Conservation (phyloP, 2,329 filamentous ascomycete species). For the Xylaria sp. region DNA sequence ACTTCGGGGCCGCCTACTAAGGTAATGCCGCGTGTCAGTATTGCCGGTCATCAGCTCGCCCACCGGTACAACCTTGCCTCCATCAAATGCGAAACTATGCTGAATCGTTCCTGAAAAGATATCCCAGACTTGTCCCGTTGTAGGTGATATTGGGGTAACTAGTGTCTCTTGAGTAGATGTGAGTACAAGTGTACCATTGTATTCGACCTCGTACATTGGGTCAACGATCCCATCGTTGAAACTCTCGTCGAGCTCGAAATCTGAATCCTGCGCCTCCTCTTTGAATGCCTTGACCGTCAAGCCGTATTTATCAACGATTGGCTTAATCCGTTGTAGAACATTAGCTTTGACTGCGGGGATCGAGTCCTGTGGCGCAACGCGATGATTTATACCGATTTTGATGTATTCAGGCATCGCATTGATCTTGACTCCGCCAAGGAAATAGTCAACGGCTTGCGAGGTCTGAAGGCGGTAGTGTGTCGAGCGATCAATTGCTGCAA, state of each 20-base stretch:
- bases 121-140: conserved; percentile 40
- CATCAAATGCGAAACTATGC: conserved; percentile 44
- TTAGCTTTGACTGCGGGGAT: conserved; percentile 52
- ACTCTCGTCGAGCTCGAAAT: conserved; percentile 31
- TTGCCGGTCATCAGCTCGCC: conserved; percentile 47
- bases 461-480: conserved; percentile 62
- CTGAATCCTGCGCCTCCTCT: conserved; percentile 43
- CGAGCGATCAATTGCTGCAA: conserved; percentile 42
- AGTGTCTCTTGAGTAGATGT: conserved; percentile 42
- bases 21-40: conserved; percentile 46
- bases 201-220: conserved; percentile 46
- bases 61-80: conserved; percentile 44
- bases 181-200: conserved; percentile 48
- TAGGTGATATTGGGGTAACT: conserved; percentile 46
- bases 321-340: conserved; percentile 51
- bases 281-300: conserved; percentile 55
- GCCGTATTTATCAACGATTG: conserved; percentile 54
- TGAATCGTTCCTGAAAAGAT: conserved; percentile 43
- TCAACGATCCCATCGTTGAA: conserved; percentile 28
- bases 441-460: conserved; percentile 60
- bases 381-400: conserved; percentile 59
- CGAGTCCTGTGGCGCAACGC: conserved; percentile 60
- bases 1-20: conserved; percentile 35
- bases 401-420: conserved; percentile 63
- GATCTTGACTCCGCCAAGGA: conserved; percentile 61